Percentiles rank a stretch among this genome's conserved stretches.
phyloP scores from a whole-genome alignment of 2,329 filamentous ascomycete species.

The Onygena corvina region DNA sequence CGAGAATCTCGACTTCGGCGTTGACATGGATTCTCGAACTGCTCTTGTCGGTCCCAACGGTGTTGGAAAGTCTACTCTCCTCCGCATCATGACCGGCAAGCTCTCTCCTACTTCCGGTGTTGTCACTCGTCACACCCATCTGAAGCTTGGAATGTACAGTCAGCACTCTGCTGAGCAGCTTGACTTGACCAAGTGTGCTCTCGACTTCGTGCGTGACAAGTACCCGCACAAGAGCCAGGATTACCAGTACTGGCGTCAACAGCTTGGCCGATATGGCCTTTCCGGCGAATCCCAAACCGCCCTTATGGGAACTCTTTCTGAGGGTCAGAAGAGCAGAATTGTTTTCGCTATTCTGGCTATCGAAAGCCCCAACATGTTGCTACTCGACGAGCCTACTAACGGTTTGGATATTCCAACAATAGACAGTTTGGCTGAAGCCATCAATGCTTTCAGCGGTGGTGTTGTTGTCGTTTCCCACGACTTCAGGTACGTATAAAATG shows the following conservation, averaged over 20 bases:
- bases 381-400: slow-evolving; percentile 98
- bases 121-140: slow-evolving; percentile 86
- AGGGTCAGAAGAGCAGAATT: slow-evolving; percentile 95
- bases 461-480: slow-evolving; percentile 98
- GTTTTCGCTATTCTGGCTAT: slow-evolving; percentile 95
- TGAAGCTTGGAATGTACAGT: slow-evolving; percentile 96
- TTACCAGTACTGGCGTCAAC: slow-evolving; percentile 98
- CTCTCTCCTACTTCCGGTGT: slow-evolving; percentile 72
- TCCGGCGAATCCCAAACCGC: slow-evolving; percentile 89
- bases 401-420: slow-evolving; percentile 98
- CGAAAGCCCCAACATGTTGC: slow-evolving; percentile 90
- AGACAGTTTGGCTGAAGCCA: slow-evolving; percentile 91
- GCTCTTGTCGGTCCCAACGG: slow-evolving; percentile 98
- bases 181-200: slow-evolving; percentile 90
- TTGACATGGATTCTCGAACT: slow-evolving; percentile 98
- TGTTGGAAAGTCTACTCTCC: slow-evolving; percentile 98
- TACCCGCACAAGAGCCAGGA: slow-evolving; percentile 82
- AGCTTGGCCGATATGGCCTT: slow-evolving; percentile 88
- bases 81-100: slow-evolving; percentile 99
- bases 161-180: slow-evolving; percentile 98
- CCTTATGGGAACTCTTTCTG: slow-evolving; percentile 93
- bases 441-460: slow-evolving; percentile 91
- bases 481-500: slow-evolving; percentile 63
- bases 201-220: slow-evolving; percentile 96
- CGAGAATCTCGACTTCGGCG: slow-evolving; percentile 91